Evolutionary conservation across 2,329 filamentous ascomycete species (phyloP).

Genomic region (Cercospora sp.): DNA sequence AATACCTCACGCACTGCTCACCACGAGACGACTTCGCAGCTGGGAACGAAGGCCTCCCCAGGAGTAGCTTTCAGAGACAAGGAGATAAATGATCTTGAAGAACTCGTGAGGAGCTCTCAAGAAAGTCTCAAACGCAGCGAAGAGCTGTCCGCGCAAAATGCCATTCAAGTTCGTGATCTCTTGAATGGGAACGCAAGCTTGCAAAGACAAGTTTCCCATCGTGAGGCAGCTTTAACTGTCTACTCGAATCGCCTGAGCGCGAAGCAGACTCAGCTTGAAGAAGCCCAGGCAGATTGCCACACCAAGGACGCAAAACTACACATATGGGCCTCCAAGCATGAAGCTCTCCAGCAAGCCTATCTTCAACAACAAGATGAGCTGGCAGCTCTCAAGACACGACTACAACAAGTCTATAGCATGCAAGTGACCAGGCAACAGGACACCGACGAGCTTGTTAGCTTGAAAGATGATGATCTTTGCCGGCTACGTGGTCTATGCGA

Average conservation of each 20-base stretch:
- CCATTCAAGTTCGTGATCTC: constrained; percentile 17
- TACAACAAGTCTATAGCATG: constrained; percentile 16
- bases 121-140: constrained; percentile 23
- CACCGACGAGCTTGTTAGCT: constrained; percentile 18
- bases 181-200: constrained; percentile 12
- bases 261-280: constrained; percentile 16
- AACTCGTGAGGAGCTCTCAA: constrained; percentile 23
- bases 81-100: constrained; percentile 32
- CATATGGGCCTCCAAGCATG: constrained; percentile 13
- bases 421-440: constrained; percentile 21
- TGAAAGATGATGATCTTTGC: constrained; percentile 26
- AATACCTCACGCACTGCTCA: not conserved
- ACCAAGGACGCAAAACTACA: constrained; percentile 17
- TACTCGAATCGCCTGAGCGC: constrained; percentile 12
- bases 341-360: constrained; percentile 17
- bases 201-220: constrained; percentile 12
- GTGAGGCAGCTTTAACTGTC: constrained; percentile 12
- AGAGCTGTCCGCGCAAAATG: constrained; percentile 16
- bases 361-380: constrained; percentile 19
- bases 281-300: constrained; percentile 8
- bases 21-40: not conserved
- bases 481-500: constrained; percentile 30
- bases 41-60: constrained; percentile 10
- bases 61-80: constrained; percentile 34
- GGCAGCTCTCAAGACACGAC: constrained; percentile 13